phyloP scores from a whole-genome alignment of 768 basidiomycete genomes.

The Lactarius trivialis region DNA sequence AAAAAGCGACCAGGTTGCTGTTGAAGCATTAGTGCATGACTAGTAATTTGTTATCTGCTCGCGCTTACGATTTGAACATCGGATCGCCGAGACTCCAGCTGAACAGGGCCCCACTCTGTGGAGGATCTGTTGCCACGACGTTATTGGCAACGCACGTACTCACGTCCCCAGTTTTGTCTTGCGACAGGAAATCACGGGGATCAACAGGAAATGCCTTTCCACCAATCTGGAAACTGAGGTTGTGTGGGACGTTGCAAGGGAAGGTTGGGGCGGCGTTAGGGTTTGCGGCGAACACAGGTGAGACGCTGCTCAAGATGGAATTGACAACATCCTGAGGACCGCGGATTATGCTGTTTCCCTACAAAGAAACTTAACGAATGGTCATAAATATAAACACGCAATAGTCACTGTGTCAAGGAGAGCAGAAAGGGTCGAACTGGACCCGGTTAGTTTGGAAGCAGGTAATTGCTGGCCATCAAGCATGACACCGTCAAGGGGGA shows the following conservation, averaged over 20 bases:
- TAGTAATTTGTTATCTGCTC: background rate
- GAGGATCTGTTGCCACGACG: constrained; percentile 19
- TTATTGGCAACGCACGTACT: constrained; percentile 16
- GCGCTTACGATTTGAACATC: constrained; percentile 62
- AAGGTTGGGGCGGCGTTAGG: constrained; percentile 12
- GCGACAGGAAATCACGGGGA: constrained; percentile 61
- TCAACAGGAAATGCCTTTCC: constrained; percentile 62
- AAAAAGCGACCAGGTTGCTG: constrained; percentile 60
- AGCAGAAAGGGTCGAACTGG: constrained; percentile 37
- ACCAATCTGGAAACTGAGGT: constrained; percentile 20
- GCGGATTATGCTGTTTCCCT: constrained; percentile 75
- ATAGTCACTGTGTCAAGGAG: constrained; percentile 61
- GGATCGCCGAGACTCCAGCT: constrained; percentile 70
- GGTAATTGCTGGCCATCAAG: constrained; percentile 59
- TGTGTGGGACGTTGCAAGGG: constrained; percentile 16
- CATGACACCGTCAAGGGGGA: constrained; percentile 62
- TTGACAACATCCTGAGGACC: constrained; percentile 39
- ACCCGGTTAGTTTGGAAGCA: constrained; percentile 38
- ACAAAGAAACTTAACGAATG: background rate
- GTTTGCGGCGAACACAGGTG: constrained; percentile 13
- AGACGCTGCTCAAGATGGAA: constrained; percentile 14
- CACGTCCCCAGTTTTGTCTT: constrained; percentile 28
- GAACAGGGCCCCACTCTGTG: constrained; percentile 36
- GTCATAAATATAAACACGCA: background rate
- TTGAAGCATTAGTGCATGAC: background rate